Conservation (phyloP, 306 rosid genomes). For the Dicorynia guianensis region DNA sequence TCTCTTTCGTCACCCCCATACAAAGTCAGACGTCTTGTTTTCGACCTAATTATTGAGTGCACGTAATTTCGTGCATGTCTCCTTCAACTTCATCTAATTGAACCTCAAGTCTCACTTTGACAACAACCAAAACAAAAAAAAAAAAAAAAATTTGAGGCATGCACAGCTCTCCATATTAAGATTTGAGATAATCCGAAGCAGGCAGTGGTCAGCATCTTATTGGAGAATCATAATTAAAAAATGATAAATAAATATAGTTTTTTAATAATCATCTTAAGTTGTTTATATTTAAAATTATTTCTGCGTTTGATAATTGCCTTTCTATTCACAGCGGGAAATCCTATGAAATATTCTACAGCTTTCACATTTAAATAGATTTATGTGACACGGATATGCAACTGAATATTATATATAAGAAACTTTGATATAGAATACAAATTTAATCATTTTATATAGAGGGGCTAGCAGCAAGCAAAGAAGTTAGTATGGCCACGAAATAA, state of each 20-base stretch:
- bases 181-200: constrained; percentile 14
- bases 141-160: background rate
- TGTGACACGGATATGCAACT: no score
- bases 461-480: no score
- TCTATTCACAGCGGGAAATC: no score
- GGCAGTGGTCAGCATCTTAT: constrained; percentile 20
- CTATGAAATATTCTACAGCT: no score
- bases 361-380: no score
- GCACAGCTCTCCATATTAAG: background rate
- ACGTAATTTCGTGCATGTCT: constrained; percentile 46
- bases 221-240: background rate
- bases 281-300: no score
- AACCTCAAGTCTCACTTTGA: constrained; percentile 6
- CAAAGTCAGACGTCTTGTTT: constrained; percentile 38
- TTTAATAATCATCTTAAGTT: no score
- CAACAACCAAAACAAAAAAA: background rate
- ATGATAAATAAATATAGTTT: background rate
- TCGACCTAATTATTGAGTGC: constrained; percentile 40
- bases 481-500: no score
- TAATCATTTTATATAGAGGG: no score
- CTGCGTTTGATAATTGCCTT: no score
- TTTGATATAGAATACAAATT: no score
- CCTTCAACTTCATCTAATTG: constrained; percentile 38
- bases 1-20: constrained; percentile 32
- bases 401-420: no score